Percentiles rank a stretch among this genome's conserved stretches.
Conservation (phyloP, 139 green algal genomes). For the Closterium sp. region DNA sequence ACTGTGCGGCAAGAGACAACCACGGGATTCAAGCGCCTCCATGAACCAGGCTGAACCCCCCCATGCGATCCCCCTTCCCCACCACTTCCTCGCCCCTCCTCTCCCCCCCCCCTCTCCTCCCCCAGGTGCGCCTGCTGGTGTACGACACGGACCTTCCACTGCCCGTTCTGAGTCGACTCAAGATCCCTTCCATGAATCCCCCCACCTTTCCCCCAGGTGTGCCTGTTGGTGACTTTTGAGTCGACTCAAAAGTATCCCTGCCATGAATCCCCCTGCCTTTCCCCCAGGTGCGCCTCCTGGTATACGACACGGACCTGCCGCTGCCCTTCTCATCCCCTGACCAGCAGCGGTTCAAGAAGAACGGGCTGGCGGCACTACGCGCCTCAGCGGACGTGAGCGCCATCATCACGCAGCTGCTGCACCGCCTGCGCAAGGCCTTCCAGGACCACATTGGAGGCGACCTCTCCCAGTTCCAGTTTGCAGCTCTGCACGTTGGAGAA, state of each 20-base stretch:
- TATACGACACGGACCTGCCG: background rate
- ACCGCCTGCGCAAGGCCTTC: background rate
- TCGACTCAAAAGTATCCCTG: too few relatives aligned
- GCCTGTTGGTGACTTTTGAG: too few relatives aligned
- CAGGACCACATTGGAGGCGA: background rate
- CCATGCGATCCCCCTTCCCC: too few relatives aligned
- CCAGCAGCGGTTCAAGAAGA: background rate
- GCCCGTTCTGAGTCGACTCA: background rate
- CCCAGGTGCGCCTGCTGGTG: background rate
- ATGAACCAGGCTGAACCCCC: too few relatives aligned
- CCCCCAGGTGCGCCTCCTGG: background rate
- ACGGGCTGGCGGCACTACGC: background rate
- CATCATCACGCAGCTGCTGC: background rate
- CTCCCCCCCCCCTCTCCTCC: background rate
- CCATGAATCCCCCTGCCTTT: too few relatives aligned
- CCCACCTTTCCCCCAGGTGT: too few relatives aligned
- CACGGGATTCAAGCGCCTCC: too few relatives aligned
- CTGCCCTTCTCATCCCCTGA: background rate
- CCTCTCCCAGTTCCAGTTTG: background rate
- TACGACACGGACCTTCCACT: background rate
- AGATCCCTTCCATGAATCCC: too few relatives aligned
- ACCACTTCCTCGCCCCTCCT: too few relatives aligned
- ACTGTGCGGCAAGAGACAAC: too few relatives aligned
- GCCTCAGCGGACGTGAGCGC: background rate
- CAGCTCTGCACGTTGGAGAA: background rate